A percentile compares a stretch with the other conserved stretches of the same genome.
These are phyloP conservation scores for Trichoderma aggressivum DNA, from an alignment of 2,329 filamentous ascomycete genomes.

Conservation along the genomic window DNA sequence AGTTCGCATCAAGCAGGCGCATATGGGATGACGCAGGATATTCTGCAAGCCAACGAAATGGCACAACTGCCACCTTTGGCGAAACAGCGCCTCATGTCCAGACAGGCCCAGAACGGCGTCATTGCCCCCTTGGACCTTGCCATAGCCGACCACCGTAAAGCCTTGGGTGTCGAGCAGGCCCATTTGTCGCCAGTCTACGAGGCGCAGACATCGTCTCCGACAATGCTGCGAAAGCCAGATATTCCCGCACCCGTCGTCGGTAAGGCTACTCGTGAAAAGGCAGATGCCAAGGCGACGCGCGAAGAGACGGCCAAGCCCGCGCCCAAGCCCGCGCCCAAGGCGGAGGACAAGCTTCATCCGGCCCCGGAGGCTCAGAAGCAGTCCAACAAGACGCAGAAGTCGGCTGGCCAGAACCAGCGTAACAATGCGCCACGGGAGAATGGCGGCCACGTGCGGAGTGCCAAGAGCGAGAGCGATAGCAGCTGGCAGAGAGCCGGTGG, in stretches of 20 bases:
- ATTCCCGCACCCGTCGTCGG: slow-evolving; percentile 27
- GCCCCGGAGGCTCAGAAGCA: slow-evolving; percentile 27
- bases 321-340: slow-evolving; percentile 20
- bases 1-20: slow-evolving; percentile 29
- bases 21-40: slow-evolving; percentile 22
- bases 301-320: slow-evolving; percentile 23
- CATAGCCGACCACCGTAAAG: slow-evolving; percentile 42
- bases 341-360: slow-evolving; percentile 12
- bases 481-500: slow-evolving; percentile 58
- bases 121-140: slow-evolving; percentile 57
- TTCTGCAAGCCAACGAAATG: slow-evolving; percentile 32
- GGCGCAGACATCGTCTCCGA: slow-evolving; percentile 67
- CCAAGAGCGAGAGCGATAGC: slow-evolving; percentile 53
- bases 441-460: slow-evolving; percentile 52
- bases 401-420: slow-evolving; percentile 29
- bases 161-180: slow-evolving; percentile 40
- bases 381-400: slow-evolving; percentile 19
- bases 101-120: slow-evolving; percentile 45
- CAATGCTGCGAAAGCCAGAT: slow-evolving; percentile 52
- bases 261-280: slow-evolving; percentile 4
- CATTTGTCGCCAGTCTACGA: slow-evolving; percentile 73
- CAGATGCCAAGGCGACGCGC: slow-evolving; percentile 22
- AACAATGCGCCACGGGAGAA: slow-evolving; percentile 46
- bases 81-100: slow-evolving; percentile 38
- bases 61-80: slow-evolving; percentile 33